phyloP scores from a whole-genome alignment of 2,329 filamentous ascomycete genomes.

The Trichophyton simii region DNA sequence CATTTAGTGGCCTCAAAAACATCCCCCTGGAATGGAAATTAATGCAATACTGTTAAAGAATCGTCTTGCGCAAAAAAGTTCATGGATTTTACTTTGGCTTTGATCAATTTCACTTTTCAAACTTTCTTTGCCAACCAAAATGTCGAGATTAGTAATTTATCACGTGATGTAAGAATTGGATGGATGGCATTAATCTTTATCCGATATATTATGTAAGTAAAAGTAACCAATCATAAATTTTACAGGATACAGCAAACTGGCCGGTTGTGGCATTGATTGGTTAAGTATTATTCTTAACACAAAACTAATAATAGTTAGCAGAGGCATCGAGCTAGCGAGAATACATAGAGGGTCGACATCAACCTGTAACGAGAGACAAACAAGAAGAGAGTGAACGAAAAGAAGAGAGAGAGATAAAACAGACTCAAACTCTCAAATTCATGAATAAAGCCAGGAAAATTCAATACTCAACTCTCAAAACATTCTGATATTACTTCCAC shows the following conservation, averaged over 20 bases:
- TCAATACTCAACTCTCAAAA: not conserved
- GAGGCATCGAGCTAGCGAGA: too few species aligned
- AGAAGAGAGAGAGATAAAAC: not conserved
- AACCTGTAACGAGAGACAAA: too few species aligned
- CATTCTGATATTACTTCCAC: too few species aligned
- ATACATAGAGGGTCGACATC: not conserved
- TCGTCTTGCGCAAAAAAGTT: not conserved
- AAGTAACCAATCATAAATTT: too few species aligned
- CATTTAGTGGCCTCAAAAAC: not conserved
- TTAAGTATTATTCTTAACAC: too few species aligned
- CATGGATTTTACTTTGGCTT: not conserved
- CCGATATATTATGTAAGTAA: too few species aligned
- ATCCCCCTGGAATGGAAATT: not conserved
- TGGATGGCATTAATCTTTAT: too few species aligned
- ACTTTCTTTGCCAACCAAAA: not conserved
- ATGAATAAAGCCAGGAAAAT: not conserved
- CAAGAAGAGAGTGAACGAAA: too few species aligned
- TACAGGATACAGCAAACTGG: too few species aligned
- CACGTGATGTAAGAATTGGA: not conserved
- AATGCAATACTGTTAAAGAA: not conserved
- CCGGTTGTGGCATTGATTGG: too few species aligned
- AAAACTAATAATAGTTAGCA: too few species aligned
- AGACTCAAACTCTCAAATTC: not conserved
- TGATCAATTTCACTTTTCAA: not conserved
- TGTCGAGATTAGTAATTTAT: not conserved